These are phyloP conservation scores for Polygonum maritimum DNA, from an alignment of 148 eudicot genomes.

Conservation along the genomic window DNA sequence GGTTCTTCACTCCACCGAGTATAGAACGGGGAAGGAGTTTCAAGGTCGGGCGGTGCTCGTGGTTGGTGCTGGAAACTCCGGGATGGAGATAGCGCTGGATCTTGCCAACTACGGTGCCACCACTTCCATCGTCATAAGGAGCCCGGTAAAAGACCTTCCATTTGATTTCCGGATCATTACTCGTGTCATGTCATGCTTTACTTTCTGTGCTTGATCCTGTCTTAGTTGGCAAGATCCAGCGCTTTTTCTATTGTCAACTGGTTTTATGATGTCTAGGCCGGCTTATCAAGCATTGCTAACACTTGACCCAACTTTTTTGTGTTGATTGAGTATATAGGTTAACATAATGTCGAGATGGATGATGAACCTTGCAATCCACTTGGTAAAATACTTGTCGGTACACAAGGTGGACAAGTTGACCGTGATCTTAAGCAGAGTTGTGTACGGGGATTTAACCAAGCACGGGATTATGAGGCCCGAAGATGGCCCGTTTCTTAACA, in stretches of 20 bases:
- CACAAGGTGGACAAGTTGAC: conserved; percentile 36
- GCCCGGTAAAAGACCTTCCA: conserved; percentile 18
- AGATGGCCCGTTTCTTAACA: conserved; percentile 56
- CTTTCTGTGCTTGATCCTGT: too few species aligned
- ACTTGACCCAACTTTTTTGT: too few species aligned
- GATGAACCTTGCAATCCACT: conserved; percentile 16
- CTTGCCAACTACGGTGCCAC: conserved; percentile 43
- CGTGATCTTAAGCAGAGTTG: conserved; percentile 43
- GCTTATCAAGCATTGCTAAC: too few species aligned
- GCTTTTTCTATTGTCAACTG: too few species aligned
- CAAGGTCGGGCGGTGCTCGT: conserved; percentile 46
- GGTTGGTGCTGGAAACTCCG: conserved; percentile 86
- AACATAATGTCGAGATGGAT: conserved; percentile 51
- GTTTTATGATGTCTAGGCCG: too few species aligned
- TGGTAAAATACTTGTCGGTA: conserved; percentile 32
- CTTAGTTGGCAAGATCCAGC: too few species aligned
- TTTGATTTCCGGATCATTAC: too few species aligned
- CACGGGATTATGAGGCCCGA: conserved; percentile 52
- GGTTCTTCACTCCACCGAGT: conserved; percentile 52
- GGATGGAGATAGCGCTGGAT: conserved; percentile 77
- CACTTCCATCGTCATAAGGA: conserved; percentile 58
- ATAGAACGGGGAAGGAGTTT: conserved; percentile 43
- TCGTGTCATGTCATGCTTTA: too few species aligned
- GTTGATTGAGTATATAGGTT: conserved; percentile 26
- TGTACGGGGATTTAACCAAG: conserved; percentile 48